A percentile compares a stretch with the other conserved stretches of the same genome.
phyloP scores from a whole-genome alignment of 2,329 filamentous ascomycete genomes.

The Ploettnerulaceae sp. region DNA sequence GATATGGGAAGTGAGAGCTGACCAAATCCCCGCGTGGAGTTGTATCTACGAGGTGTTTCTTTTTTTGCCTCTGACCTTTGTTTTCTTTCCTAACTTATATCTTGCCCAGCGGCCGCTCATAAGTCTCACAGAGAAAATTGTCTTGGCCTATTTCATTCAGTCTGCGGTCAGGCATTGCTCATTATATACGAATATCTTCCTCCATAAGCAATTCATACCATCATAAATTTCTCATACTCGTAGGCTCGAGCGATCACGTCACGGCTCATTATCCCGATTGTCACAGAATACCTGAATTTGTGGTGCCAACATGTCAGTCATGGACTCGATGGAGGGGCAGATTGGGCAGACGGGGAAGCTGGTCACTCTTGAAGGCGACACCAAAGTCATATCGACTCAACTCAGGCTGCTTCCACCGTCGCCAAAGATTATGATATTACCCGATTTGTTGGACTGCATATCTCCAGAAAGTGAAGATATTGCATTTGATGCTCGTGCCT shows the following conservation, averaged over 20 bases:
- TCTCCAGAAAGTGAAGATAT: conserved; percentile 32
- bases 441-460: conserved; percentile 30
- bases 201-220: no score
- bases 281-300: background rate
- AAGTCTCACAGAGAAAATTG: background rate
- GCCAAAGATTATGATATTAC: conserved; percentile 53
- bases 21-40: conserved; percentile 6
- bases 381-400: conserved; percentile 52
- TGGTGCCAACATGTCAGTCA: background rate
- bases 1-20: conserved; percentile 12
- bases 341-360: conserved; percentile 41
- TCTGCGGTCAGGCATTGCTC: background rate
- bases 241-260: conserved; percentile 2
- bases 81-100: background rate
- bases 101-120: background rate
- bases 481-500: conserved; percentile 36
- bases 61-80: background rate
- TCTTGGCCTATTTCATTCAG: background rate
- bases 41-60: conserved; percentile 7
- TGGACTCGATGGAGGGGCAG: background rate
- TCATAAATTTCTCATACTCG: conserved; percentile 1
- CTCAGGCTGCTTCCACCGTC: conserved; percentile 55
- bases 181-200: no score
- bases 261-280: background rate
- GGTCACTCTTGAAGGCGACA: conserved; percentile 56